Evolutionary conservation across 495 filamentous ascomycete species (phyloP).

Genomic region (Aspergillus mulundensis): DNA sequence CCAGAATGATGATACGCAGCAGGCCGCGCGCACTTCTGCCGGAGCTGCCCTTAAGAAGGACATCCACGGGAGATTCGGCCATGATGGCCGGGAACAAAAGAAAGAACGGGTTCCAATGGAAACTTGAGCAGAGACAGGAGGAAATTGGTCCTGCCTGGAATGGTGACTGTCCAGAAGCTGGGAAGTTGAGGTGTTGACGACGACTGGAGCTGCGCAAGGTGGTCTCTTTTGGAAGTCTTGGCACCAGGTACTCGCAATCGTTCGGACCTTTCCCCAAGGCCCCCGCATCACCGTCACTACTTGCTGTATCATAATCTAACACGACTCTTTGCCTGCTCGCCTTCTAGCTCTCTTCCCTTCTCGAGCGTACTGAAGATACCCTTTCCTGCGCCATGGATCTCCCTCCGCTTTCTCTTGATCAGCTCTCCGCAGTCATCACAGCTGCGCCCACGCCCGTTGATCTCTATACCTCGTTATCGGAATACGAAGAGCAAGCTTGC

Average conservation of each 20-base stretch:
- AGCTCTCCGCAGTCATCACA: constrained; percentile 35
- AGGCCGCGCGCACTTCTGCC: constrained; percentile 76
- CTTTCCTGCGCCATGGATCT: constrained; percentile 27
- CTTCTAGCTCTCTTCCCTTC: not conserved
- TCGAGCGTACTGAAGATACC: too few species aligned
- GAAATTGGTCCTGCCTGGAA: constrained; percentile 36
- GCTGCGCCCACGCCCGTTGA: constrained; percentile 33
- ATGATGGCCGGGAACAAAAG: constrained; percentile 43
- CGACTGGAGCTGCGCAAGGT: constrained; percentile 44
- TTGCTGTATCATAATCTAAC: not conserved
- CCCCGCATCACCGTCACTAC: constrained; percentile 19
- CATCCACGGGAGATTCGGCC: constrained; percentile 50
- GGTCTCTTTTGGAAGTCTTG: constrained; percentile 42
- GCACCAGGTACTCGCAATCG: constrained; percentile 22
- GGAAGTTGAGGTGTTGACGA: constrained; percentile 35
- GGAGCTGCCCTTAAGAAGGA: constrained; percentile 62
- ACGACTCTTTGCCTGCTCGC: not conserved
- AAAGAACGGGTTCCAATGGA: constrained; percentile 31
- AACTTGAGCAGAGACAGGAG: constrained; percentile 23
- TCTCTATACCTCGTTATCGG: constrained; percentile 41
- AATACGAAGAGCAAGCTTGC: constrained; percentile 43
- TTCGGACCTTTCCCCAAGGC: constrained; percentile 27
- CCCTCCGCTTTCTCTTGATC: constrained; percentile 32
- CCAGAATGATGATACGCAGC: constrained; percentile 86
- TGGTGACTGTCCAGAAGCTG: constrained; percentile 27